Evolutionary conservation across 2,329 filamentous ascomycete genomes (phyloP).

Genomic region (Cercospora sp.): DNA sequence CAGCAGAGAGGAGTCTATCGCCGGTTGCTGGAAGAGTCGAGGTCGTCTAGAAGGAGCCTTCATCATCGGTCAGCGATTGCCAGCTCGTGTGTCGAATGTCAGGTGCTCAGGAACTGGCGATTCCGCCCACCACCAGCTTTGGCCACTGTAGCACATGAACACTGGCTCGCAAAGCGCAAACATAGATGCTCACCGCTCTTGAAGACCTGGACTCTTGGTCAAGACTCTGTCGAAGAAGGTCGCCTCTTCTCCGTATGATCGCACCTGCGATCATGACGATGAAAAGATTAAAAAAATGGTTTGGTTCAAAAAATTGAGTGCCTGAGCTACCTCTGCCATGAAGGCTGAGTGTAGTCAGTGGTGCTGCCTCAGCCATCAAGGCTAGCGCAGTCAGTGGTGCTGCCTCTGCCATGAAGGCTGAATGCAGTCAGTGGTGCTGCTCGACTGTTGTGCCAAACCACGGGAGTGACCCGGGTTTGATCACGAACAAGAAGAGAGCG

Average conservation of each 20-base stretch:
- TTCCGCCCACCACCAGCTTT: not conserved
- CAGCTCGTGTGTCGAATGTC: not conserved
- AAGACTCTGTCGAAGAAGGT: not conserved
- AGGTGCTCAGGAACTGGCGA: not conserved
- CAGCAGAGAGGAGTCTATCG: not conserved
- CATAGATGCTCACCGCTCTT: not conserved
- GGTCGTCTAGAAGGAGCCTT: not conserved
- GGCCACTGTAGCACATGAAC: not conserved
- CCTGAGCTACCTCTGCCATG: not conserved
- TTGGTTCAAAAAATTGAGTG: constrained; percentile 3
- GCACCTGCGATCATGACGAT: not conserved
- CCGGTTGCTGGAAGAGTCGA: not conserved
- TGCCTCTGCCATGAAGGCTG: not conserved
- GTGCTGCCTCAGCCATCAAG: not conserved
- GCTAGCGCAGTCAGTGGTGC: not conserved
- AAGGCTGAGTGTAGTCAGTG: not conserved
- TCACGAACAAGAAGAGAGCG: not conserved
- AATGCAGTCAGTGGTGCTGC: not conserved
- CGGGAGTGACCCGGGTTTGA: not conserved
- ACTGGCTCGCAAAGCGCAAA: not conserved
- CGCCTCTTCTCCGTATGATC: not conserved
- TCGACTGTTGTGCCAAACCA: constrained; percentile 2
- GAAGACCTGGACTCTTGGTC: not conserved
- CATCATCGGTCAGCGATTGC: not conserved
- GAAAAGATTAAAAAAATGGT: not conserved